Percentiles rank a stretch among this genome's conserved stretches.
Conservation (phyloP, 768 basidiomycete species). For the Fibroporia radiculosa region DNA sequence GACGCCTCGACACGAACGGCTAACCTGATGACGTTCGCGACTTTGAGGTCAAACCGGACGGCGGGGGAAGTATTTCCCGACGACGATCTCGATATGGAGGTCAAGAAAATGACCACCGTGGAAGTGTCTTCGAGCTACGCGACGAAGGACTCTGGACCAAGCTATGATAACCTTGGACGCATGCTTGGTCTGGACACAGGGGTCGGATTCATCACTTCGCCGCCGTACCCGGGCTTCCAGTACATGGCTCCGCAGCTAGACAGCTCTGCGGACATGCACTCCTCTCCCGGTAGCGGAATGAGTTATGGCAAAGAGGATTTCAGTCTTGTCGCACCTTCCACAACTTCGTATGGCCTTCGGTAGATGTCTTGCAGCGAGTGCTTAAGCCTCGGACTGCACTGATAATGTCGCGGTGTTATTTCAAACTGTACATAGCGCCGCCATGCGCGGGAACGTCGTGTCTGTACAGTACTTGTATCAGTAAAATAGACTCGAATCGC, state of each 20-base stretch:
- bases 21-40: background rate
- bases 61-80: conserved; percentile 4
- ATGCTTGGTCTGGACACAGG: conserved; percentile 5
- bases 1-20: background rate
- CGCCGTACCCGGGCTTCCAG: conserved; percentile 5
- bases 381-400: no score
- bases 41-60: conserved; percentile 2
- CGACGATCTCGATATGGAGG: background rate
- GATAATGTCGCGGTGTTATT: no score
- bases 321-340: background rate
- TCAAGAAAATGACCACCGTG: background rate
- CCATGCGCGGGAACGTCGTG: no score
- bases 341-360: background rate
- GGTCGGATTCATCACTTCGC: conserved; percentile 2
- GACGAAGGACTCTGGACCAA: background rate
- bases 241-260: background rate
- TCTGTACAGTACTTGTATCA: no score
- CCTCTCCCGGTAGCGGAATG: background rate
- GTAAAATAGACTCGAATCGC: no score
- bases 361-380: background rate
- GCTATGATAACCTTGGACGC: background rate
- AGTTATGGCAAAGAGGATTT: background rate
- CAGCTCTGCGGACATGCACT: background rate
- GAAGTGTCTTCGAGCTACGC: background rate
- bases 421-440: no score